A percentile compares a stretch with the other conserved stretches of the same genome.
phyloP scores from a whole-genome alignment of 495 filamentous ascomycete species.

The Massariosphaeria phaeospora region DNA sequence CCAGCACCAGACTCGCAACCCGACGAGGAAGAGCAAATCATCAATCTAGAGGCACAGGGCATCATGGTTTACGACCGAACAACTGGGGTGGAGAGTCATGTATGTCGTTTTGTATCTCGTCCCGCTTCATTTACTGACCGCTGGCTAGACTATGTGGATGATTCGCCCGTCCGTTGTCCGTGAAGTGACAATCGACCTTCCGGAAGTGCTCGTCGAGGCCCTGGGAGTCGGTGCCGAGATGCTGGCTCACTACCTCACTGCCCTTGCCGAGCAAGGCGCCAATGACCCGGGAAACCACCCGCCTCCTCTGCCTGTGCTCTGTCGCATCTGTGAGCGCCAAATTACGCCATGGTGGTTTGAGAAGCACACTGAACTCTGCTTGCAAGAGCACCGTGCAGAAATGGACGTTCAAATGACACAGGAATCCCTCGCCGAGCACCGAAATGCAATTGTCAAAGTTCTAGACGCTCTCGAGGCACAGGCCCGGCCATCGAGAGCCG shows the following conservation, averaged over 20 bases:
- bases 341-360: slow-evolving; percentile 99
- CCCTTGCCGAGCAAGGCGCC: slow-evolving; percentile 75
- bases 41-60: slow-evolving; percentile 89
- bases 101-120: slow-evolving; percentile 46
- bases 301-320: slow-evolving; percentile 84
- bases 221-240: slow-evolving; percentile 92
- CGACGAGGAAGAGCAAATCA: slow-evolving; percentile 48
- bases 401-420: slow-evolving; percentile 96
- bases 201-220: slow-evolving; percentile 83
- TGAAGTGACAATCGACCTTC: slow-evolving; percentile 93
- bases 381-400: slow-evolving; percentile 93
- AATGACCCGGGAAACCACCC: slow-evolving; percentile 77
- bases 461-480: slow-evolving; percentile 86
- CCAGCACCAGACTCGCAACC: slow-evolving; percentile 35
- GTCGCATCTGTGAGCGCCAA: slow-evolving; percentile 94
- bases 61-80: slow-evolving; percentile 95
- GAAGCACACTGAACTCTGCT: slow-evolving; percentile 92
- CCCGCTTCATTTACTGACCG: background rate
- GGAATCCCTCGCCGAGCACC: slow-evolving; percentile 87
- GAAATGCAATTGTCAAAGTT: slow-evolving; percentile 91
- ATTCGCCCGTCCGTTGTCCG: slow-evolving; percentile 83
- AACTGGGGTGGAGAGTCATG: slow-evolving; percentile 82
- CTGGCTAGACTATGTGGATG: slow-evolving; percentile 95
- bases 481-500: slow-evolving; percentile 55
- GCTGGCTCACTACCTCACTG: slow-evolving; percentile 86